Evolutionary conservation across 2,329 filamentous ascomycete species (phyloP).

Genomic region (Penicillium occitanis): DNA sequence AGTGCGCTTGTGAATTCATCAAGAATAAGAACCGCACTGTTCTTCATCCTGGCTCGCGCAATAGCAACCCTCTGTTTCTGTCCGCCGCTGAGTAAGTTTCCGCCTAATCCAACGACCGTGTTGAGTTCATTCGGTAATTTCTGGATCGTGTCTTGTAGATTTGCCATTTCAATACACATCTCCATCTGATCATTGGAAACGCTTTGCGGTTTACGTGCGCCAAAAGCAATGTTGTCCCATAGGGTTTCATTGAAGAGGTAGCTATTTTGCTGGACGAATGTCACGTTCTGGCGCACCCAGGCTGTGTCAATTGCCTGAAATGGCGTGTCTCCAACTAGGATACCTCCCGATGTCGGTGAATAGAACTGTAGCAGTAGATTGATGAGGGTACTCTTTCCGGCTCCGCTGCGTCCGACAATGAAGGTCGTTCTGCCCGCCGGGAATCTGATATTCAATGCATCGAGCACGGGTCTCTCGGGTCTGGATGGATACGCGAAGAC

Average conservation of each 20-base stretch:
- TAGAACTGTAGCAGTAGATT: slow-evolving; percentile 81
- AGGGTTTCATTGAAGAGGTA: slow-evolving; percentile 80
- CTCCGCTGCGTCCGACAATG: slow-evolving; percentile 81
- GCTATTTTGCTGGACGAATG: slow-evolving; percentile 78
- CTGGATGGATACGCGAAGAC: slow-evolving; percentile 79
- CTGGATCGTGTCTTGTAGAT: slow-evolving; percentile 66
- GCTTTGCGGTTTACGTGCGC: slow-evolving; percentile 51
- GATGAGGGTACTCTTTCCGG: slow-evolving; percentile 85
- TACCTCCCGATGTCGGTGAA: slow-evolving; percentile 61
- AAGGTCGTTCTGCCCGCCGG: slow-evolving; percentile 72
- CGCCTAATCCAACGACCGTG: slow-evolving; percentile 69
- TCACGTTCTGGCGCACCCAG: slow-evolving; percentile 78
- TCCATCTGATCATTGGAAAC: slow-evolving; percentile 59
- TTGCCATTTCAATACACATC: slow-evolving; percentile 63
- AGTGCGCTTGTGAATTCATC: slow-evolving; percentile 88
- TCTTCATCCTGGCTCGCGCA: slow-evolving; percentile 72
- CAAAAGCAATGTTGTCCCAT: slow-evolving; percentile 74
- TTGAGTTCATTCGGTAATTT: slow-evolving; percentile 68
- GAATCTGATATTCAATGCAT: slow-evolving; percentile 66
- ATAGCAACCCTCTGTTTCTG: slow-evolving; percentile 80
- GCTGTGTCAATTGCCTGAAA: slow-evolving; percentile 62
- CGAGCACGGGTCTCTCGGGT: slow-evolving; percentile 59
- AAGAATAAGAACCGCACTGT: slow-evolving; percentile 77
- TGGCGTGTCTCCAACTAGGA: slow-evolving; percentile 66
- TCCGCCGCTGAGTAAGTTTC: slow-evolving; percentile 74